A percentile compares a stretch with the other conserved stretches of the same genome.
Conservation (phyloP, 306 rosid genomes). For the Cicer arietinum region DNA sequence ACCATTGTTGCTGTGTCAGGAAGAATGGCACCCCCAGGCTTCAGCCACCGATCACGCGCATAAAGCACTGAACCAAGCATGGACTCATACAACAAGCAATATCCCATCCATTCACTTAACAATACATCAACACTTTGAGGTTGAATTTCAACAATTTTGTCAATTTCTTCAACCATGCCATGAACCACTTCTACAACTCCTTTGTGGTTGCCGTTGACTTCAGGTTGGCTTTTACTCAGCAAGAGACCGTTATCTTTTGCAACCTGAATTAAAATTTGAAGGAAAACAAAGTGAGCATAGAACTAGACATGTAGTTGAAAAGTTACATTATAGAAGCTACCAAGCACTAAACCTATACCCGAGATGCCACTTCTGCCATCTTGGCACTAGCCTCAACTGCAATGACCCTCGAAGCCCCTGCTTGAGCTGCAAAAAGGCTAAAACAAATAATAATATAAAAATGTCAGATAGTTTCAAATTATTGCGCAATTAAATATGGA, state of each 20-base stretch:
- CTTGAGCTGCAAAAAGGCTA: slow-evolving; percentile 88
- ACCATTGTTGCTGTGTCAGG: slow-evolving; percentile 95
- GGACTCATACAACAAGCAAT: slow-evolving; percentile 90
- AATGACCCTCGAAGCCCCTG: slow-evolving; percentile 87
- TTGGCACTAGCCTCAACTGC: slow-evolving; percentile 93
- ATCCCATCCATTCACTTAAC: slow-evolving; percentile 99
- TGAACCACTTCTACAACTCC: slow-evolving; percentile 75
- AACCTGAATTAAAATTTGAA: slow-evolving; percentile 58
- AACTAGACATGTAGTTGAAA: slow-evolving; percentile 34
- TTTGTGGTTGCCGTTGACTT: slow-evolving; percentile 45
- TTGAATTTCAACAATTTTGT: slow-evolving; percentile 60
- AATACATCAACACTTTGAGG: slow-evolving; percentile 87
- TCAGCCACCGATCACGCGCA: slow-evolving; percentile 93
- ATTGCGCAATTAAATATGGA: slow-evolving; percentile 23
- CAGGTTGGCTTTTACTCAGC: slow-evolving; percentile 48
- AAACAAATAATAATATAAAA: slow-evolving; percentile 25
- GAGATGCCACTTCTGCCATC: slow-evolving; percentile 93
- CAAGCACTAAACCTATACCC: slow-evolving; percentile 49
- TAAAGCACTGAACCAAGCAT: slow-evolving; percentile 92
- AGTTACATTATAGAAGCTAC: slow-evolving; percentile 13
- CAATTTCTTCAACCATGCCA: slow-evolving; percentile 82
- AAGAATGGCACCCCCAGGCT: slow-evolving; percentile 93
- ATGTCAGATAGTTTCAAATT: slow-evolving; percentile 30
- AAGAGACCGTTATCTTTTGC: slow-evolving; percentile 73
- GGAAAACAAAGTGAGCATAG: slow-evolving; percentile 17